Evolutionary conservation across 139 green algal species (phyloP).

Genomic region (Tetraselmis chui): DNA sequence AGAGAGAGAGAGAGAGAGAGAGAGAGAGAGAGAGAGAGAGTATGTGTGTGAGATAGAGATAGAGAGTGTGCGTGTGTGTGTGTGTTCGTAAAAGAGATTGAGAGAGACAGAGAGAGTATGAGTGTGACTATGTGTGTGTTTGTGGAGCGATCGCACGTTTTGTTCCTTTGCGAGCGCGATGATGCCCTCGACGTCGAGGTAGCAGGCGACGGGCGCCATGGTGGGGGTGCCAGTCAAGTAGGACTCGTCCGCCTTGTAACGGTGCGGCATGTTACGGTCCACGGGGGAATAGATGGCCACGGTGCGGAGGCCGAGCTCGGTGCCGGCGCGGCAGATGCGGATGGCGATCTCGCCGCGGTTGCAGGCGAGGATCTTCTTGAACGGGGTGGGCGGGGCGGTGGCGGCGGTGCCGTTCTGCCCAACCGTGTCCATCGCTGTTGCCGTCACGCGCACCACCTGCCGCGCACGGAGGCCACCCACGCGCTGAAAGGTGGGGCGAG

Average conservation of each 20-base stretch:
- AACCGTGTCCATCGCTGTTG: neutral
- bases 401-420: neutral
- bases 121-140: too few species aligned
- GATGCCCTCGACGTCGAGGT: constrained; percentile 74
- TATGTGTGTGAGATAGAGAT: too few species aligned
- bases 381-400: neutral
- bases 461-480: too few species aligned
- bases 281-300: constrained; percentile 83
- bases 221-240: constrained; percentile 63
- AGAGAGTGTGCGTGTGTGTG: too few species aligned
- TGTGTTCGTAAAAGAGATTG: too few species aligned
- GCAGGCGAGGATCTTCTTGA: constrained; percentile 74
- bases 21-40: too few species aligned
- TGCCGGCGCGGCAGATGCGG: constrained; percentile 85
- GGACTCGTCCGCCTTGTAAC: constrained; percentile 91
- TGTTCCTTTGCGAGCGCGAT: constrained; percentile 73
- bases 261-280: constrained; percentile 80
- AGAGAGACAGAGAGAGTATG: too few species aligned
- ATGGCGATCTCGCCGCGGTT: constrained; percentile 97
- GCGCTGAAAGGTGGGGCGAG: neutral
- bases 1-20: too few species aligned
- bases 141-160: neutral
- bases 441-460: neutral
- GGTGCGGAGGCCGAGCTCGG: constrained; percentile 79
- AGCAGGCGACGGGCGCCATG: constrained; percentile 69